Evolutionary conservation across 2,329 filamentous ascomycete genomes (phyloP), one percentile per base, ranked within the genome.

Genomic region (Penicillium sp.): DNA sequence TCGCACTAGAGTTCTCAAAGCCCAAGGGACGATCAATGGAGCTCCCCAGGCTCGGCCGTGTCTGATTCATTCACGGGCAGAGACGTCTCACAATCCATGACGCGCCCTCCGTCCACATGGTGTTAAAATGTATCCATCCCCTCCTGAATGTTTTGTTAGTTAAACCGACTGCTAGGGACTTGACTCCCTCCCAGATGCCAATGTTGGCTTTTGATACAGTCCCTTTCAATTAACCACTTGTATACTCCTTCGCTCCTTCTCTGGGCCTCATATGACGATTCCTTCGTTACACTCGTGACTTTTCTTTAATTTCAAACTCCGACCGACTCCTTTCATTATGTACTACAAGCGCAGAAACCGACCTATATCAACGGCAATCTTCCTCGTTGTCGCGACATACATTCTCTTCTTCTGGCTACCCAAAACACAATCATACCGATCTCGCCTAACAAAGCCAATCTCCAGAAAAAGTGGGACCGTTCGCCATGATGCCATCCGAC

Each of bases 401-500:
- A n/a, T 63, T 41, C 55, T 63, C 16, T 55, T 65, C 32, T 52
- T 61, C 32, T 61, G 56, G 55, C 36, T 63, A 11, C 51, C 51
- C 16, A 43, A 30, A 19, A 54, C 46, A 44, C 23, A 47, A 41
- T 19, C 26, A 34, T 39, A 38, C n/a, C 46, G 27, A 43, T n/a
- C 10, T 7, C 49, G 38, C 9, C 38, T 39, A 23, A 1, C 51
- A 53, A 58, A 56, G 23, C 50, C 35, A 45, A 55, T 40, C 3
- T 52, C 44, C 38, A 50, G 52, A 49, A 51, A 47, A 29, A 54
- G 57, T 18, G 26, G 13, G 16, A 50, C 46, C 10, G 10, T 54
- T 32, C 32, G 51, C 0, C 35, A 57, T 26, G 49, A 59, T 36
- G 46, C 57, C 11, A 63, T 70, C 27, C 87, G 91, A 65, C 96